A percentile compares a stretch with the other conserved stretches of the same genome.
These are phyloP conservation scores for Ophiostoma himal-ulmi DNA, from an alignment of 2,329 filamentous ascomycete genomes.

Conservation along the genomic window DNA sequence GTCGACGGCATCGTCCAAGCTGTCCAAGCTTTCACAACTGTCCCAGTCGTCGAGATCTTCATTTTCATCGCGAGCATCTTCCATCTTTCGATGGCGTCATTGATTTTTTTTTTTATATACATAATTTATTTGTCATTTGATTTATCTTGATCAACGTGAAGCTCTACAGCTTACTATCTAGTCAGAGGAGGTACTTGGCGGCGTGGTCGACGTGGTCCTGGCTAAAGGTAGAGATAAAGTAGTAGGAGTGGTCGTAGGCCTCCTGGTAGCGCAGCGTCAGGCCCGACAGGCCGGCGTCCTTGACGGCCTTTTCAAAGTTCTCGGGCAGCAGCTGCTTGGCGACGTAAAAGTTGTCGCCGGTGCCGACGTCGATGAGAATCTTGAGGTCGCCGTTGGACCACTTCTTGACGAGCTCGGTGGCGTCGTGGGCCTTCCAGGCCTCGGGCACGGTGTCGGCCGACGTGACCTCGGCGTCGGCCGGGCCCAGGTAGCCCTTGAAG, in stretches of 20 bases:
- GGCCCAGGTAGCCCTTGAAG: constrained; percentile 83
- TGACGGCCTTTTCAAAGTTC: constrained; percentile 77
- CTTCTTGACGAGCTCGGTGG: constrained; percentile 76
- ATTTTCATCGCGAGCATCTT: constrained; percentile 13
- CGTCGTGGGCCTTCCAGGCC: constrained; percentile 84
- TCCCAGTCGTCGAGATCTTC: constrained; percentile 2
- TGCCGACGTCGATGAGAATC: constrained; percentile 85
- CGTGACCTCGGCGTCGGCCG: constrained; percentile 38
- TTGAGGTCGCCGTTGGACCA: constrained; percentile 60
- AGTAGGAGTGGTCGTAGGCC: constrained; percentile 96
- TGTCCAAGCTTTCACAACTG: background rate
- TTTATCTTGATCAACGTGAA: background rate
- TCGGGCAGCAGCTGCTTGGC: constrained; percentile 87
- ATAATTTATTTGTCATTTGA: background rate
- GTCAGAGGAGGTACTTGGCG: constrained; percentile 63
- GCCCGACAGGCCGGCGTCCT: constrained; percentile 66
- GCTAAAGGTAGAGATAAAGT: constrained; percentile 85
- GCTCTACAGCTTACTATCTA: background rate
- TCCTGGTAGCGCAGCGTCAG: constrained; percentile 78
- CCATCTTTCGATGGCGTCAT: background rate
- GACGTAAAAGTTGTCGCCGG: constrained; percentile 94
- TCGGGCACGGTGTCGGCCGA: constrained; percentile 39
- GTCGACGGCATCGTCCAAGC: background rate
- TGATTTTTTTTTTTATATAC: background rate
- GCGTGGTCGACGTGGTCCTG: constrained; percentile 89